Base-by-base conservation (phyloP, 2,329 filamentous ascomycete species). In the Penicillium occitanis region DNA sequence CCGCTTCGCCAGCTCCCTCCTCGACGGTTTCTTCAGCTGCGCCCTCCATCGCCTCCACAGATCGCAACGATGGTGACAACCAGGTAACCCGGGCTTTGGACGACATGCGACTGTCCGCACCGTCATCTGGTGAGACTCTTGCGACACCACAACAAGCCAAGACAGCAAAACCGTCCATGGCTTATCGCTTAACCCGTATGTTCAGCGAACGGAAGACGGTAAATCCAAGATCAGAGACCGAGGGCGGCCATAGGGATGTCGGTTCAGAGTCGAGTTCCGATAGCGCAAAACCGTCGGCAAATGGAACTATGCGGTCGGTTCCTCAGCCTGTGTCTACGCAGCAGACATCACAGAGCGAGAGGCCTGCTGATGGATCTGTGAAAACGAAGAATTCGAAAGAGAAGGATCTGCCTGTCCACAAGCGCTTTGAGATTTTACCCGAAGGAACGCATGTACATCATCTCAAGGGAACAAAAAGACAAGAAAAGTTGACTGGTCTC, bases 401-500 rank as follows among this genome's bases (percentile, higher is more conserved):
- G 68, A 77, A 79, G 59, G 71, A 71, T 50, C 67, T 70, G 8
- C 67, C 71, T 3, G 68, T 69, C 1, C 71, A 78, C 67, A 81
- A 78, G 69, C 77, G 87, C 44, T 90, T 89, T 75, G 87, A 87
- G 77, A 68, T 83, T 25, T 80, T 84, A 59, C 80, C 86, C 1
- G 85, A 90, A 69, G 91, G 91, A 69, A 86, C 88, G 42, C 95
- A 99, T 74, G 89, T 91, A 73, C 95, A 99, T 76, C 88, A 92
- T 72, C 87, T 99, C 69, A 95, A 92, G 80, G 93, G 91, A 68
- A 91, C 91, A 68, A 92, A 92, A 76, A 88, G 95, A 66, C 94
- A 99, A 78, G 94, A 99, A 80, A 98, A 97, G 80, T 84, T 99
- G 65, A 90, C 91, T 22, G 93, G 96, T 77, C 91, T 98, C 88